phyloP scores from a whole-genome alignment of 2,329 filamentous ascomycete species.

The Penicillium paneum region DNA sequence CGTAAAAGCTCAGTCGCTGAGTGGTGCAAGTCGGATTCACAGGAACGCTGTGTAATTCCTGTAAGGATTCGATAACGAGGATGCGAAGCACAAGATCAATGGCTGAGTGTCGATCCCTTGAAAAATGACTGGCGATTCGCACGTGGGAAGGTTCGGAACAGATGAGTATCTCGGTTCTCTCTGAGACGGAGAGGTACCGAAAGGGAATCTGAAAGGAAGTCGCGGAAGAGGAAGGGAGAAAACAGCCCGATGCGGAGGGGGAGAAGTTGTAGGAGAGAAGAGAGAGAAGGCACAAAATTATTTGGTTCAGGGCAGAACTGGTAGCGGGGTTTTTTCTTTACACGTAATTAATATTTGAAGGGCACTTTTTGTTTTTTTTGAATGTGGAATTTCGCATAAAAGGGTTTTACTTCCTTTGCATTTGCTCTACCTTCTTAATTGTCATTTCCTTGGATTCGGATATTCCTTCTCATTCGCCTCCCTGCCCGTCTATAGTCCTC shows the following conservation, averaged over 20 bases:
- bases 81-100: conserved; percentile 7
- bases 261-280: conserved; percentile 20
- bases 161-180: conserved; percentile 4
- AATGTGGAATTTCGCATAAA: conserved; percentile 19
- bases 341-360: conserved; percentile 8
- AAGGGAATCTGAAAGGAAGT: conserved; percentile 2
- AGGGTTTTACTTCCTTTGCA: neutral
- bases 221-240: conserved; percentile 15
- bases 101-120: conserved; percentile 15
- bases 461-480: neutral
- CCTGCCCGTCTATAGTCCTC: neutral
- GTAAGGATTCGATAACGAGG: neutral
- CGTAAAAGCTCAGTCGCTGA: neutral
- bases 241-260: conserved; percentile 17
- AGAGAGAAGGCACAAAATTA: conserved; percentile 29
- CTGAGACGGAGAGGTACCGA: conserved; percentile 4
- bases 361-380: conserved; percentile 1
- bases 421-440: neutral
- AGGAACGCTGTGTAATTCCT: conserved; percentile 2
- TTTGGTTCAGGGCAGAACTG: conserved; percentile 26
- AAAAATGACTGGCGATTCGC: conserved; percentile 25
- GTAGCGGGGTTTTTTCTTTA: conserved; percentile 25
- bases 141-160: conserved; percentile 19
- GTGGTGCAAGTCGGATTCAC: conserved; percentile 7
- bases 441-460: neutral